These are phyloP conservation scores for Botryosphaeria agaves DNA, from an alignment of 2,329 filamentous ascomycete species.

Conservation along the genomic window DNA sequence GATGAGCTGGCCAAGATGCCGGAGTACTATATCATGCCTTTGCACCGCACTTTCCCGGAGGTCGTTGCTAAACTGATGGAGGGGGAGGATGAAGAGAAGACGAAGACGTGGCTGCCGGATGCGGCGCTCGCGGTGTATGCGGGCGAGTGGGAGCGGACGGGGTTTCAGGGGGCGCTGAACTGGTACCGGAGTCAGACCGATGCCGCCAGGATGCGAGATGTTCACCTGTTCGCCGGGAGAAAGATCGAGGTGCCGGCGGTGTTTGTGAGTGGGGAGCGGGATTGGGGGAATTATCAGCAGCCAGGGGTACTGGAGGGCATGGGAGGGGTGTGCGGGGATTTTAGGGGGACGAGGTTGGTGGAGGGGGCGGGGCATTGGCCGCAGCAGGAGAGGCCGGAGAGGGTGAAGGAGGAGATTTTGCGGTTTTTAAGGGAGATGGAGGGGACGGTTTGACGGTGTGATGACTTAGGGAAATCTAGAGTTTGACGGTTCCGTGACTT, in stretches of 20 bases:
- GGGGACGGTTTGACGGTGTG: too few relatives aligned
- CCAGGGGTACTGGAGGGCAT: conserved; percentile 45
- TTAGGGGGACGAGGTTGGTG: conserved; percentile 34
- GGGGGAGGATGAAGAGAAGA: conserved; percentile 25
- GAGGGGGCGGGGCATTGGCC: conserved; percentile 53
- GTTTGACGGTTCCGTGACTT: too few relatives aligned
- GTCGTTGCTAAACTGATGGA: conserved; percentile 38
- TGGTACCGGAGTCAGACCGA: conserved; percentile 46
- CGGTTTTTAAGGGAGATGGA: conserved; percentile 18
- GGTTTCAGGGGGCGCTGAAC: conserved; percentile 48
- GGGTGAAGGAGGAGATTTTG: conserved; percentile 30
- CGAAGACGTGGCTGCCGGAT: conserved; percentile 38
- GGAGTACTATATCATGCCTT: conserved; percentile 50
- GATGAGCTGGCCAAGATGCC: conserved; percentile 41
- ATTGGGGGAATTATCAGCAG: conserved; percentile 54
- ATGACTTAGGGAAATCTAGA: too few relatives aligned
- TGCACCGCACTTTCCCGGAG: conserved; percentile 39
- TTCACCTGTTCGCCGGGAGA: conserved; percentile 40
- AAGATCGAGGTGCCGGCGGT: conserved; percentile 42
- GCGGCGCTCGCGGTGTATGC: conserved; percentile 41
- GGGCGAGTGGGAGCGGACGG: conserved; percentile 40
- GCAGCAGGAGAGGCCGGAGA: conserved; percentile 45
- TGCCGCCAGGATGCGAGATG: conserved; percentile 27
- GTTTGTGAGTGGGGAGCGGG: conserved; percentile 43
- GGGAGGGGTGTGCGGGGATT: conserved; percentile 33